Conservation (phyloP, 1,284 basidiomycete species). For the Xanthoconium separans region DNA sequence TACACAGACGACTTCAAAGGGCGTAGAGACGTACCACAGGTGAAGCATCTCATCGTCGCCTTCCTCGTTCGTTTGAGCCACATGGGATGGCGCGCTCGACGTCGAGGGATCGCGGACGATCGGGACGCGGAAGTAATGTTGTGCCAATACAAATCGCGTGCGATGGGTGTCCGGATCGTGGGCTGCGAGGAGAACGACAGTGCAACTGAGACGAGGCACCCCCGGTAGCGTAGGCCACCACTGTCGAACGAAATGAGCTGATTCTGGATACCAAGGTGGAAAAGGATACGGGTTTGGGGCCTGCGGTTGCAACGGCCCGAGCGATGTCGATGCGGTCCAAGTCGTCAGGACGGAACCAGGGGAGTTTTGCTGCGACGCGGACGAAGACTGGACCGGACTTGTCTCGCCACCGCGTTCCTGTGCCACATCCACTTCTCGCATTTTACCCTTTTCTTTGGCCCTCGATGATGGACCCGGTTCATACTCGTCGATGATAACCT, state of each 20-base stretch:
- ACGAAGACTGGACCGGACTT: conserved; percentile 5
- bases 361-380: conserved; percentile 11
- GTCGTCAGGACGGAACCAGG: conserved; percentile 4
- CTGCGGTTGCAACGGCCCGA: conserved; percentile 1
- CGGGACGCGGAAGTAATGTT: conserved; percentile 73
- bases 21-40: conserved; percentile 66
- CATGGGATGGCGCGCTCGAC: neutral
- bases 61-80: neutral
- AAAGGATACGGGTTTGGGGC: conserved; percentile 51
- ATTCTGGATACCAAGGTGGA: conserved; percentile 66
- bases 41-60: conserved; percentile 54
- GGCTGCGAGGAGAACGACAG: conserved; percentile 63
- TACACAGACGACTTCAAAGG: conserved; percentile 70
- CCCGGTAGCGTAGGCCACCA: conserved; percentile 70
- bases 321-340: conserved; percentile 4
- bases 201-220: conserved; percentile 64
- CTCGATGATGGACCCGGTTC: conserved; percentile 9
- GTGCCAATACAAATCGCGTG: conserved; percentile 64
- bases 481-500: conserved; percentile 13
- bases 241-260: conserved; percentile 71
- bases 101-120: conserved; percentile 27
- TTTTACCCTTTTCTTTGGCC: conserved; percentile 24
- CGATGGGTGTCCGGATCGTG: conserved; percentile 57
- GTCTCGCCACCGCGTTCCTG: conserved; percentile 11
- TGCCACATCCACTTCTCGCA: conserved; percentile 15